These are phyloP conservation scores for Macrolepiota albuminosa DNA, from an alignment of 768 basidiomycete genomes.

Conservation along the genomic window DNA sequence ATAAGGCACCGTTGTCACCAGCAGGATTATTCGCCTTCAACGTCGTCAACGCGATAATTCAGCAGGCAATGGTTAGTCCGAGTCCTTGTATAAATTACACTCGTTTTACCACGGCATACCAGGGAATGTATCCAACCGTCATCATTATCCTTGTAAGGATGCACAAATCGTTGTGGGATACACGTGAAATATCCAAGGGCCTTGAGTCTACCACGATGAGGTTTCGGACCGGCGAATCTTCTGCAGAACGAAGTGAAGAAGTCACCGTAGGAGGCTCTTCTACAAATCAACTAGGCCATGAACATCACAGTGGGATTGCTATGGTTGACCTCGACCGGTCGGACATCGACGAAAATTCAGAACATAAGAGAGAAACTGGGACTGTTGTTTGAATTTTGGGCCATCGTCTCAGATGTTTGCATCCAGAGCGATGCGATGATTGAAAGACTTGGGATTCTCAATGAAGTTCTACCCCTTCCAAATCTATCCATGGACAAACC, in stretches of 20 bases:
- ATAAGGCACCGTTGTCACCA: slow-evolving; percentile 19
- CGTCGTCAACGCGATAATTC: slow-evolving; percentile 24
- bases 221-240: not conserved
- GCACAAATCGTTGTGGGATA: slow-evolving; percentile 24
- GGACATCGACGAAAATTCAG: not conserved
- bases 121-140: slow-evolving; percentile 26
- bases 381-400: not conserved
- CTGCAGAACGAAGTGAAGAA: not conserved
- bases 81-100: not conserved
- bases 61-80: slow-evolving; percentile 12
- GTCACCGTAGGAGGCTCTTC: not conserved
- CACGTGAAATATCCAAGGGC: slow-evolving; percentile 14
- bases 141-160: slow-evolving; percentile 26
- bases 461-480: too few species aligned
- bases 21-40: slow-evolving; percentile 20
- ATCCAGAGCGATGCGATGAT: not conserved
- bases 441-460: not conserved
- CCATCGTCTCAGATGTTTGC: too few species aligned
- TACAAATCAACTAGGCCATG: not conserved
- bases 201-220: slow-evolving; percentile 1
- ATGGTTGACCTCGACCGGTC: slow-evolving; percentile 4
- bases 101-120: not conserved
- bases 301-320: not conserved
- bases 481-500: too few species aligned
- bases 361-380: not conserved